A percentile compares a stretch with the other conserved stretches of the same genome.
Evolutionary conservation across 2,329 filamentous ascomycete species (phyloP).

Genomic region (Aspergillus sp.): DNA sequence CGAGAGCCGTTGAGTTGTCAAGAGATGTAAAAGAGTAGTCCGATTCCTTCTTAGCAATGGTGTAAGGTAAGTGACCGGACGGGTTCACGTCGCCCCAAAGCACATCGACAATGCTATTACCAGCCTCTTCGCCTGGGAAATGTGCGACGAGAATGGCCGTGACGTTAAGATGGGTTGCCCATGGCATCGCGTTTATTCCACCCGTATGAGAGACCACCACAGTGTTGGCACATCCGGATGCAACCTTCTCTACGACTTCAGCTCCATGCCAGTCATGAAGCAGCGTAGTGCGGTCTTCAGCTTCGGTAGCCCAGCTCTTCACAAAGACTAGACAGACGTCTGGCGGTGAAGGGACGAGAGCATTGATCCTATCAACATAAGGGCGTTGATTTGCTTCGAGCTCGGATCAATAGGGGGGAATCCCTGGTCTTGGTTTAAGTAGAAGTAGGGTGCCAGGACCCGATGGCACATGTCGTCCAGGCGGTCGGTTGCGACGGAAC

Average conservation of each 20-base stretch:
- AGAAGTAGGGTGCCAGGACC: slow-evolving; percentile 49
- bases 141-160: slow-evolving; percentile 83
- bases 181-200: slow-evolving; percentile 62
- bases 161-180: slow-evolving; percentile 73
- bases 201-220: slow-evolving; percentile 82
- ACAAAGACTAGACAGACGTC: slow-evolving; percentile 71
- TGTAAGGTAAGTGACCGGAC: slow-evolving; percentile 75
- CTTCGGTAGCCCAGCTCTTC: slow-evolving; percentile 77
- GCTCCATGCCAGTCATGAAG: slow-evolving; percentile 73
- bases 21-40: slow-evolving; percentile 57
- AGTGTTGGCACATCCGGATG: slow-evolving; percentile 72
- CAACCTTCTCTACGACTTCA: slow-evolving; percentile 79
- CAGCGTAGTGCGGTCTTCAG: slow-evolving; percentile 63
- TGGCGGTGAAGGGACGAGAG: slow-evolving; percentile 28
- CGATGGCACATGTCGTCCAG: slow-evolving; percentile 50
- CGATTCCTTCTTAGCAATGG: slow-evolving; percentile 66
- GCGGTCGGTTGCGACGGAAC: slow-evolving; percentile 48
- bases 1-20: slow-evolving; percentile 12
- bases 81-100: slow-evolving; percentile 80
- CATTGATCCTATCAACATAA: slow-evolving; percentile 21
- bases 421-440: slow-evolving; percentile 44
- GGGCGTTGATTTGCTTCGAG: slow-evolving; percentile 25
- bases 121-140: slow-evolving; percentile 78
- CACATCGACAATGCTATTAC: slow-evolving; percentile 74
- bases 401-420: slow-evolving; percentile 44